Base-by-base conservation (phyloP, 2,329 filamentous ascomycete genomes). In the Phoma sp. region DNA sequence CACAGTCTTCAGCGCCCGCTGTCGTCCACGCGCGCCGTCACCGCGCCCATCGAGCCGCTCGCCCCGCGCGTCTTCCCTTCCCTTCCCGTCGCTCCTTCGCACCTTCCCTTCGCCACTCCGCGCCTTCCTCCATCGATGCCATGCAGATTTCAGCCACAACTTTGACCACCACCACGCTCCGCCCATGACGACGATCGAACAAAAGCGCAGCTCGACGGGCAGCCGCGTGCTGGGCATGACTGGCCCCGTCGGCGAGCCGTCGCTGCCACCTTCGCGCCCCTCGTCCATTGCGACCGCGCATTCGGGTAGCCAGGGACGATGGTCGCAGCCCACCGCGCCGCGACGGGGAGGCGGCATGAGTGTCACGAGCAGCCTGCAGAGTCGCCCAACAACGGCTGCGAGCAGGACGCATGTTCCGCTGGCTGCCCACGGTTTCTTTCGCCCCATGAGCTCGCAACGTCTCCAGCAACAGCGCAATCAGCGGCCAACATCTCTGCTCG, bases 361-460 rank as follows among this genome's bases (percentile, higher is more conserved):
- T 47, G 69, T 72, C 6, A 74, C 56, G 73, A 80, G 82, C 74
- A 71, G 86, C 76, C 45, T 71, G 51, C 45, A 48, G 21, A 74
- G 74, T 32, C 67, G 83, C 61, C 88, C 81, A 47, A 82, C 81
- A 14, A 93, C 88, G 61, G 83, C 90, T 34, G 82, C 89, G 38
- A 92, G 88, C 71, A 85, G 88, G 68, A 95, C 91, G 34, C 95
- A 99, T 80, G 92, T 96, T 17, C 93, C 95, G 1, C 80, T 99
- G 47, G 89, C 92, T 2, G 92, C 92, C 14, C 90, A 93, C 69
- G 93, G 91, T 47, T 98, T 99, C 78, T 96, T 96, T 72, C 89
- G 89, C 18, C 95, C 95, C 32, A 96, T 99, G 92, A 98, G 93
- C 77, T 96, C 93, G 20, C 92, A 96, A 74, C 89, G 92, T 73